Percentiles rank a stretch among this genome's conserved stretches.
These are phyloP conservation scores for Lavandula angustifolia DNA, from an alignment of 257 asterid species.

Conservation along the genomic window DNA sequence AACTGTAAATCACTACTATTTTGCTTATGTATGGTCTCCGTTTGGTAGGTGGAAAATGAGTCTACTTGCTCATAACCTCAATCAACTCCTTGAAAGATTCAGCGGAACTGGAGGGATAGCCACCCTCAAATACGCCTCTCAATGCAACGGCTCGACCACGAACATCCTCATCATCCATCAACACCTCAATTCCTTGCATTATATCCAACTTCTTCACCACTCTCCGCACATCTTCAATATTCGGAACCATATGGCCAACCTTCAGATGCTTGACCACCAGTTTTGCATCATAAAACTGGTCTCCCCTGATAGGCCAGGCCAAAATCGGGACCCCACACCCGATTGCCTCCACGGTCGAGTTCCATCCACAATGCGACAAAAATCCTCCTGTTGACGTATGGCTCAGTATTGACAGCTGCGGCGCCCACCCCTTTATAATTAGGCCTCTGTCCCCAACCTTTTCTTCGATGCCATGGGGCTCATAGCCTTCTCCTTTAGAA, in stretches of 20 bases:
- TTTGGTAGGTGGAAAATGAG: not conserved
- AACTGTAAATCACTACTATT: too few relatives aligned
- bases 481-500: conserved; percentile 44
- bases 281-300: conserved; percentile 60
- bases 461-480: conserved; percentile 50
- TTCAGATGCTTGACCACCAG: conserved; percentile 46
- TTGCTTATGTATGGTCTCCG: too few relatives aligned
- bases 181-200: conserved; percentile 43
- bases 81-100: conserved; percentile 52
- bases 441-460: conserved; percentile 54
- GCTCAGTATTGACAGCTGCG: conserved; percentile 58
- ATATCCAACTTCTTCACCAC: conserved; percentile 51
- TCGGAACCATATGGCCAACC: conserved; percentile 46
- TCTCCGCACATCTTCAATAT: conserved; percentile 36
- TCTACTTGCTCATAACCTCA: conserved; percentile 35
- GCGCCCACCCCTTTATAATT: conserved; percentile 80
- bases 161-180: conserved; percentile 58
- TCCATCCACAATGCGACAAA: conserved; percentile 79
- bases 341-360: conserved; percentile 62
- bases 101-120: conserved; percentile 55
- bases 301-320: conserved; percentile 90
- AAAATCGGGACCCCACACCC: conserved; percentile 61
- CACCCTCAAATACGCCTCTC: conserved; percentile 41
- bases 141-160: conserved; percentile 39
- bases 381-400: conserved; percentile 68